Evolutionary conservation across 345 rosid species (phyloP).

Genomic region (Trapa incisa): DNA sequence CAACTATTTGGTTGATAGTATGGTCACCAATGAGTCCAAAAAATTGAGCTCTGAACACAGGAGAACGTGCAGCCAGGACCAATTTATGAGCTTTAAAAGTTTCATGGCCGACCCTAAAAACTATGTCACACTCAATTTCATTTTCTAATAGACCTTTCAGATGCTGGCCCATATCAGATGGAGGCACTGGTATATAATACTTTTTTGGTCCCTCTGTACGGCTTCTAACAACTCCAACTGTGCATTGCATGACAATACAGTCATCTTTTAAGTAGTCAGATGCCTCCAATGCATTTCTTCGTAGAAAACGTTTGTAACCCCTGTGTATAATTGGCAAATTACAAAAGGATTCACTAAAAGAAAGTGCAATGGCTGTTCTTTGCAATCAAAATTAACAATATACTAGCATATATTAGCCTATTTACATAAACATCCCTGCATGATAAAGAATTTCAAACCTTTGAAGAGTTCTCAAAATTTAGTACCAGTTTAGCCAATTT

Average conservation of each 20-base stretch:
- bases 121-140: slow-evolving; percentile 63
- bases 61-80: slow-evolving; percentile 87
- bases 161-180: slow-evolving; percentile 68
- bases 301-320: slow-evolving; percentile 95
- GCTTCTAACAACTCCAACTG: slow-evolving; percentile 84
- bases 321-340: slow-evolving; percentile 22
- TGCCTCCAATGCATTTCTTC: slow-evolving; percentile 53
- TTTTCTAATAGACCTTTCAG: slow-evolving; percentile 60
- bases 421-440: no score
- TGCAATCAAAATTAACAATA: not conserved
- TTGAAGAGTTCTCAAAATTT: no score
- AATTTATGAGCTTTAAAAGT: slow-evolving; percentile 72
- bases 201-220: slow-evolving; percentile 63
- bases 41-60: slow-evolving; percentile 92
- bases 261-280: slow-evolving; percentile 79
- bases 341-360: not conserved
- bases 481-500: no score
- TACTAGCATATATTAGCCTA: not conserved
- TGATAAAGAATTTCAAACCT: no score
- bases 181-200: slow-evolving; percentile 42
- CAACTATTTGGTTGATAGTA: slow-evolving; percentile 34
- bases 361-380: not conserved
- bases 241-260: slow-evolving; percentile 69
- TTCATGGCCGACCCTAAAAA: slow-evolving; percentile 68
- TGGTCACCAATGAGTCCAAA: slow-evolving; percentile 72